These are phyloP conservation scores for Sphagnum magellanicum DNA, from an alignment of 228 moss, liverwort and hornwort genomes.

Conservation along the genomic window DNA sequence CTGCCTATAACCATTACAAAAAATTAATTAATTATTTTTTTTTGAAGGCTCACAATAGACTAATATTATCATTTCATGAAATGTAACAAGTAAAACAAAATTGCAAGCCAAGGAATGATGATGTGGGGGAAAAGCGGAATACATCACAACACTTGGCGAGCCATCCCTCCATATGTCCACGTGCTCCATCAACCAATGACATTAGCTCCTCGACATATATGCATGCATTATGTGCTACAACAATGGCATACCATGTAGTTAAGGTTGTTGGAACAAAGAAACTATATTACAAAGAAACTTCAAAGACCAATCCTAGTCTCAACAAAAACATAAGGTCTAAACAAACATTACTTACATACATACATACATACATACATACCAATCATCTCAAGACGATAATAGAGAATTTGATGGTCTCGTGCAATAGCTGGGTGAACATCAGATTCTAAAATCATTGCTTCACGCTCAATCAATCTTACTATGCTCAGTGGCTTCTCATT, in stretches of 20 bases:
- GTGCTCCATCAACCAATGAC: conserved; percentile 56
- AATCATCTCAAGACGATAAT: conserved; percentile 64
- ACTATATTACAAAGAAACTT: neutral
- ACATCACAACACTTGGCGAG: conserved; percentile 37
- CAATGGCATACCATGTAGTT: neutral
- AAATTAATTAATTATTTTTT: neutral
- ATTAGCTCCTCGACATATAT: conserved; percentile 63
- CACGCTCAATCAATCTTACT: conserved; percentile 24
- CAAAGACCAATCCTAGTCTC: neutral
- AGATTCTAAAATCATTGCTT: conserved; percentile 21
- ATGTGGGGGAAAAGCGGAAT: conserved; percentile 5
- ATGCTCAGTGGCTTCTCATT: neutral
- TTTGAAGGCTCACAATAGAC: neutral
- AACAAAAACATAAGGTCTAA: neutral
- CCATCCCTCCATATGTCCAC: conserved; percentile 33
- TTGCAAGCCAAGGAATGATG: neutral
- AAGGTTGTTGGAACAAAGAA: conserved; percentile 3
- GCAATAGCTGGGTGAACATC: conserved; percentile 22
- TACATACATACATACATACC: conserved; percentile 27
- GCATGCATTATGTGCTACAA: conserved; percentile 69
- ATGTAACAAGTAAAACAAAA: neutral
- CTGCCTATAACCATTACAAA: conserved; percentile 32
- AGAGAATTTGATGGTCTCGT: conserved; percentile 78
- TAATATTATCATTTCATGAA: neutral
- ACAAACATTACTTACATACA: neutral